phyloP scores from a whole-genome alignment of 2,329 filamentous ascomycete genomes.

The Scytalidium lignicola region DNA sequence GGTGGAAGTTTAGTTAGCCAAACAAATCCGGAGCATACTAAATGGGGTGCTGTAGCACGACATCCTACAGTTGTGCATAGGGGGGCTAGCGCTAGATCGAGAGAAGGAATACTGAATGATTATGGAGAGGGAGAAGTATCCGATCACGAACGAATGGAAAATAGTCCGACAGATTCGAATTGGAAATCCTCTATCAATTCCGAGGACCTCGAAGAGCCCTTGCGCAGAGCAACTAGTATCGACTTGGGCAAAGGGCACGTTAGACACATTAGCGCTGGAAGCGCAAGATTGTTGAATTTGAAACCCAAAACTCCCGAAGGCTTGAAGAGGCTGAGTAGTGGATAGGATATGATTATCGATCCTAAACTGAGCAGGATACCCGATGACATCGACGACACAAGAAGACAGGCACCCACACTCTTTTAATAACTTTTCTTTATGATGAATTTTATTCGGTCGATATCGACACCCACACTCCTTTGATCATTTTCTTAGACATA shows the following conservation, averaged over 20 bases:
- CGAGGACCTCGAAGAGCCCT: slow-evolving; percentile 12
- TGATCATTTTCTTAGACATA: slow-evolving; percentile 19
- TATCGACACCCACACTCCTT: slow-evolving; percentile 9
- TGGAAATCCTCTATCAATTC: slow-evolving; percentile 4
- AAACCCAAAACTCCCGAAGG: slow-evolving; percentile 51
- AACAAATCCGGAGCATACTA: slow-evolving; percentile 19
- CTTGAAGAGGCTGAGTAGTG: slow-evolving; percentile 32
- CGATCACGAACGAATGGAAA: slow-evolving; percentile 9
- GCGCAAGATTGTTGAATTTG: slow-evolving; percentile 68
- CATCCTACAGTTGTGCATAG: slow-evolving; percentile 63
- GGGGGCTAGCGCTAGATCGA: slow-evolving; percentile 50
- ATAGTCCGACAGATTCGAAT: slow-evolving; percentile 30
- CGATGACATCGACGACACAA: background rate
- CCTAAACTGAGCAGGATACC: background rate
- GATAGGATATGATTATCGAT: slow-evolving; percentile 5
- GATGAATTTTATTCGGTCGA: background rate
- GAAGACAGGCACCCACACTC: slow-evolving; percentile 21
- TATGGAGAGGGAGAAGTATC: slow-evolving; percentile 16
- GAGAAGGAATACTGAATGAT: slow-evolving; percentile 45
- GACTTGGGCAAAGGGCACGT: slow-evolving; percentile 57
- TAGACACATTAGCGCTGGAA: slow-evolving; percentile 71
- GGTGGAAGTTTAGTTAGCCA: slow-evolving; percentile 32
- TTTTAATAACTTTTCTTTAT: slow-evolving; percentile 15
- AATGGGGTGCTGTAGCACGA: slow-evolving; percentile 31
- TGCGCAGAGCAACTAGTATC: slow-evolving; percentile 67